Conservation (phyloP, 148 eudicot species). For the Pouteria glomerata region DNA sequence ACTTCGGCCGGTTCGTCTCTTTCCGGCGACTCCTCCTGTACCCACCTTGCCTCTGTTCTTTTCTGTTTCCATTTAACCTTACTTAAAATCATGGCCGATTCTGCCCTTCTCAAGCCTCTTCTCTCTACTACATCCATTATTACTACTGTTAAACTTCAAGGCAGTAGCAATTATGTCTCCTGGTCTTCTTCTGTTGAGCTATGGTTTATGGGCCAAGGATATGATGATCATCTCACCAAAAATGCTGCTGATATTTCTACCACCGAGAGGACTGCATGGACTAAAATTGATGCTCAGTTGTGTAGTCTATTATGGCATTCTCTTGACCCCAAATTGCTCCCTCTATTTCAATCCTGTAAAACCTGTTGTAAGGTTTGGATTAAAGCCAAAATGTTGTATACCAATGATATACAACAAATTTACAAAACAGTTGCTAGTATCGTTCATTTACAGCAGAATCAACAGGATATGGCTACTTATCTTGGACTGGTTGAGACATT, state of each 20-base stretch:
- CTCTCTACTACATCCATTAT: background rate
- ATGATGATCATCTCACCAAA: background rate
- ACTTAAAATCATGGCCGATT: too few relatives aligned
- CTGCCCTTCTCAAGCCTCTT: too few relatives aligned
- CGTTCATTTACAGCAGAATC: too few relatives aligned
- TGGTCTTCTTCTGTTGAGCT: background rate
- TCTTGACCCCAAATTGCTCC: background rate
- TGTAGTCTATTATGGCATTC: background rate
- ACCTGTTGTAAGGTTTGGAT: background rate
- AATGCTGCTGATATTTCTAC: background rate
- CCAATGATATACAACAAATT: too few relatives aligned
- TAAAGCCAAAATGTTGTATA: background rate
- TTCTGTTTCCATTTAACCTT: too few relatives aligned
- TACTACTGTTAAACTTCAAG: background rate
- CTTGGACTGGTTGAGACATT: too few relatives aligned
- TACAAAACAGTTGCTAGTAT: too few relatives aligned
- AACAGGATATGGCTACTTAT: too few relatives aligned
- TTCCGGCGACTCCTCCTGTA: too few relatives aligned
- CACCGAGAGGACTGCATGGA: background rate
- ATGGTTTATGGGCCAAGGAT: background rate
- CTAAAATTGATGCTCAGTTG: background rate
- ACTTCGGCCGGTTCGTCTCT: too few relatives aligned
- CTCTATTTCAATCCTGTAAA: background rate
- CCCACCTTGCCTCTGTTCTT: too few relatives aligned
- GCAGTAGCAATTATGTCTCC: background rate